Conservation (phyloP, 2,329 filamentous ascomycete genomes). For the Cladorrhinum sp. region DNA sequence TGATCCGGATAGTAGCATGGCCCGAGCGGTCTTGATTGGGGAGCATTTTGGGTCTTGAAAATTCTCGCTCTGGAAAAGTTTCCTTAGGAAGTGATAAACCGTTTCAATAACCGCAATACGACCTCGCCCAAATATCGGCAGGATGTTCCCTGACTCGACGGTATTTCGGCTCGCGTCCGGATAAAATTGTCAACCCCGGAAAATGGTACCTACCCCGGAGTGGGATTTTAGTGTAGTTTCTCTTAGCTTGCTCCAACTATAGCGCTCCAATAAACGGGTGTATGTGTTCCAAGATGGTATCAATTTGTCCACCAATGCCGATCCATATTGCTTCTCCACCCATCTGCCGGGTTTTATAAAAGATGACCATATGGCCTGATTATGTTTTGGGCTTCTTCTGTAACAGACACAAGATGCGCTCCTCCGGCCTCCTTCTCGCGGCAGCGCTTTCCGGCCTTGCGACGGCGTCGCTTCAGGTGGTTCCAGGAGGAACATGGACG, state of each 20-base stretch:
- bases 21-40: not conserved
- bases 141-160: too few species aligned
- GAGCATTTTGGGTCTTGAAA: not conserved
- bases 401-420: constrained; percentile 15
- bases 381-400: not conserved
- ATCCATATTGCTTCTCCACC: not conserved
- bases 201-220: not conserved
- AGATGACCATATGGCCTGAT: not conserved
- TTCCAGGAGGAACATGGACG: constrained; percentile 48
- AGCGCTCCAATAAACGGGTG: not conserved
- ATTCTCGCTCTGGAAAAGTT: too few species aligned
- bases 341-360: not conserved
- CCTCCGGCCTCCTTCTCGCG: constrained; percentile 8
- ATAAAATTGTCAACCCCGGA: not conserved
- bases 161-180: not conserved
- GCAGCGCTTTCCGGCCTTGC: constrained; percentile 19
- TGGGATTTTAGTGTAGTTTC: not conserved
- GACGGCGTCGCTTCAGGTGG: constrained; percentile 35
- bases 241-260: not conserved
- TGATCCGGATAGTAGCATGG: not conserved
- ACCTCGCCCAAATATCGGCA: too few species aligned
- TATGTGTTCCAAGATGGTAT: not conserved
- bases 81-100: too few species aligned
- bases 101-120: too few species aligned
- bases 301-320: not conserved